These are phyloP conservation scores for Colletotrichum zoysiae DNA, from an alignment of 2,329 filamentous ascomycete species.

Conservation along the genomic window DNA sequence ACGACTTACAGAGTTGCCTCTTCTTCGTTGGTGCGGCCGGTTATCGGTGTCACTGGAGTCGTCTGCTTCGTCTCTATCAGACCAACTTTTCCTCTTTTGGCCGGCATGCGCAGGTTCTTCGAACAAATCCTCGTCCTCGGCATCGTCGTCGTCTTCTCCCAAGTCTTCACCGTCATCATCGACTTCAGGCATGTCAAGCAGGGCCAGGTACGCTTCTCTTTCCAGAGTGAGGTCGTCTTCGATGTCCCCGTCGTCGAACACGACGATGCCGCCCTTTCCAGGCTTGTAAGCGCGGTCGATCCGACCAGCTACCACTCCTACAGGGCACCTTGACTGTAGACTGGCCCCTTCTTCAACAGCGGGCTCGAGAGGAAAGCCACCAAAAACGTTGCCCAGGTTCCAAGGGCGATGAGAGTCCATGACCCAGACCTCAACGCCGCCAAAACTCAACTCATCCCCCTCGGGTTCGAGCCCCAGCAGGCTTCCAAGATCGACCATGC, in stretches of 20 bases:
- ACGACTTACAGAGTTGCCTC: constrained; percentile 84
- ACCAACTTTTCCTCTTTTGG: constrained; percentile 85
- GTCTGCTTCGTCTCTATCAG: constrained; percentile 73
- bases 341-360: constrained; percentile 60
- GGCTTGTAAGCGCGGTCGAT: constrained; percentile 80
- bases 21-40: constrained; percentile 81
- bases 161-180: constrained; percentile 78
- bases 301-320: constrained; percentile 79
- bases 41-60: constrained; percentile 80
- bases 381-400: constrained; percentile 96
- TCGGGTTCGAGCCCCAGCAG: constrained; percentile 81
- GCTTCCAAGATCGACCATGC: constrained; percentile 87
- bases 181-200: constrained; percentile 91
- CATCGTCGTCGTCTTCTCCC: constrained; percentile 68
- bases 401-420: constrained; percentile 92
- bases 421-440: constrained; percentile 95
- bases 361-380: constrained; percentile 72
- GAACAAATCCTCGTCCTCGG: constrained; percentile 56
- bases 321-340: constrained; percentile 65
- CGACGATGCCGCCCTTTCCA: constrained; percentile 88
- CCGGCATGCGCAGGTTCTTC: constrained; percentile 60
- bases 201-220: constrained; percentile 84
- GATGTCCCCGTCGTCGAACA: constrained; percentile 97
- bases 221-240: constrained; percentile 82
- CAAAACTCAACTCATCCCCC: constrained; percentile 75